These are phyloP conservation scores for Cyberlindnera meyerae DNA, from an alignment of 805 yeast species.

Conservation along the genomic window DNA sequence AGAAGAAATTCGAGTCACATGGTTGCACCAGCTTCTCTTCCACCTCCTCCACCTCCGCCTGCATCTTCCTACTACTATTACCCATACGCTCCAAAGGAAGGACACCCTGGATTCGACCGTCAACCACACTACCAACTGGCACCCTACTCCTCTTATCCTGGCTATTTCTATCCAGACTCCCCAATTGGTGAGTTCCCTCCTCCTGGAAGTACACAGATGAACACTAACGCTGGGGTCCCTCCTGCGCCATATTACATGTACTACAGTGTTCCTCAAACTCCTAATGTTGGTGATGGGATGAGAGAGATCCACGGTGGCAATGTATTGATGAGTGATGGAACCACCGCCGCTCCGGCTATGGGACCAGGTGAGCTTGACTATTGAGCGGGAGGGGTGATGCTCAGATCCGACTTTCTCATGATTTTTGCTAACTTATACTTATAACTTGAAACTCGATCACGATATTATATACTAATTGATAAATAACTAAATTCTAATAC, in stretches of 20 bases:
- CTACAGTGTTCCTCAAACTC: slow-evolving; percentile 24
- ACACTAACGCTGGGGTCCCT: slow-evolving; percentile 13
- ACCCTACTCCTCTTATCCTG: slow-evolving; percentile 21
- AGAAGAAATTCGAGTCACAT: slow-evolving; percentile 14
- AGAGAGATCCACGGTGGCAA: slow-evolving; percentile 2
- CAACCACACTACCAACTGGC: slow-evolving; percentile 14
- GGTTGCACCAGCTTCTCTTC: slow-evolving; percentile 6
- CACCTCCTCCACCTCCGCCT: slow-evolving; percentile 22
- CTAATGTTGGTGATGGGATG: slow-evolving; percentile 12
- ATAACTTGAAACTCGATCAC: no score
- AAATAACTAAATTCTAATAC: no score
- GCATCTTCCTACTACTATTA: slow-evolving; percentile 29
- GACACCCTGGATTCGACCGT: slow-evolving; percentile 23
- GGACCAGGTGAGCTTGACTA: no score
- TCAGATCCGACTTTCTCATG: no score
- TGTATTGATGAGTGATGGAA: no score
- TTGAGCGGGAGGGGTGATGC: no score
- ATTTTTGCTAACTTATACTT: no score
- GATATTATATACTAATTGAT: no score
- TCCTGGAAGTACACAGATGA: slow-evolving; percentile 9
- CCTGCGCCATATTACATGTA: slow-evolving; percentile 30
- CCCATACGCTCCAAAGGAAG: slow-evolving; percentile 29
- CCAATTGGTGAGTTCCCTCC: slow-evolving; percentile 19
- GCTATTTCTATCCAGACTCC: slow-evolving; percentile 23
- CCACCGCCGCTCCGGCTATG: no score